A percentile compares a stretch with the other conserved stretches of the same genome.
These are phyloP conservation scores for Neurospora hispaniola DNA, from an alignment of 495 filamentous ascomycete species.

Conservation along the genomic window DNA sequence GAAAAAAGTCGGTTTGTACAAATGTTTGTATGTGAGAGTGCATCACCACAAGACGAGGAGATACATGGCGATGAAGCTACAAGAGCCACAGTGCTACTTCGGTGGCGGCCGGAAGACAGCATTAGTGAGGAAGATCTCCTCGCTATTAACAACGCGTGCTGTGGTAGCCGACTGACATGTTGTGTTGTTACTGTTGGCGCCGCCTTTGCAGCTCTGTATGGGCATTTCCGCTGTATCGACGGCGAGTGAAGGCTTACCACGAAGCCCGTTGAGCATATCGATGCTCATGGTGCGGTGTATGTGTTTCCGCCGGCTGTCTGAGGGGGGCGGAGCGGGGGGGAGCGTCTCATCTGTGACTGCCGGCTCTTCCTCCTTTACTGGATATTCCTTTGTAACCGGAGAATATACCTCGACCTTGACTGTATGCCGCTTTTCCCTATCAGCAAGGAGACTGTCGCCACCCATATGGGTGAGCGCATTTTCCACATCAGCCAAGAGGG, in stretches of 20 bases:
- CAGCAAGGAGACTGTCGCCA: slow-evolving; percentile 8
- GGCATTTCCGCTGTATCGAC: slow-evolving; percentile 15
- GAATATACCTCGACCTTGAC: not conserved
- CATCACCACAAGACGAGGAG: not conserved
- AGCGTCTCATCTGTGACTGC: slow-evolving; percentile 1
- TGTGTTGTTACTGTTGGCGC: not conserved
- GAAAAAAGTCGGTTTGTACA: not conserved
- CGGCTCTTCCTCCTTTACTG: slow-evolving; percentile 5
- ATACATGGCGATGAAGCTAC: not conserved
- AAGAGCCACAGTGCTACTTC: not conserved
- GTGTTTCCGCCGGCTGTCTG: slow-evolving; percentile 19
- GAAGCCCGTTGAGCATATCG: slow-evolving; percentile 23
- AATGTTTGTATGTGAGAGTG: not conserved
- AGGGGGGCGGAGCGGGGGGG: not conserved
- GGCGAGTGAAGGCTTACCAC: slow-evolving; percentile 10
- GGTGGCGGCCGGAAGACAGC: slow-evolving; percentile 29
- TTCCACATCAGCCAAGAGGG: slow-evolving; percentile 51
- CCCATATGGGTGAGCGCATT: slow-evolving; percentile 46
- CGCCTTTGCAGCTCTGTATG: slow-evolving; percentile 3
- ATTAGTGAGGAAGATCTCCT: slow-evolving; percentile 31
- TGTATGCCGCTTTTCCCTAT: slow-evolving; percentile 1
- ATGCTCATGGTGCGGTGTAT: slow-evolving; percentile 31
- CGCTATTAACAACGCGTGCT: slow-evolving; percentile 3
- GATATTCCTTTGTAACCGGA: not conserved
- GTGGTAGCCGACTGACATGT: slow-evolving; percentile 4